Evolutionary conservation across 805 yeast genomes (phyloP).

Genomic region (Yamadazyma takamatsuzukensis): DNA sequence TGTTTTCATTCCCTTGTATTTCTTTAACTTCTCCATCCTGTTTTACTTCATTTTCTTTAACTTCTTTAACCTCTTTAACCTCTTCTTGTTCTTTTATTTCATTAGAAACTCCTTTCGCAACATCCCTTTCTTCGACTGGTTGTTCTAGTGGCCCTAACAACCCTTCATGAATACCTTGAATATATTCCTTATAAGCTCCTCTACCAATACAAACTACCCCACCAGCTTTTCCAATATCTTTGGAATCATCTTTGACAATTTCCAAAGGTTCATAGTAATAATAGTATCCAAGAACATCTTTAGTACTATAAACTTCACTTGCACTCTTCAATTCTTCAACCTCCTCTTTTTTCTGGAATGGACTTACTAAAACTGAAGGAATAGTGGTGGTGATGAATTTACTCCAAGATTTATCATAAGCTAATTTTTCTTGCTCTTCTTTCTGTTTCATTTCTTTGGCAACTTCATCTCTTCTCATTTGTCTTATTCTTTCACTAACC

Average conservation of each 20-base stretch:
- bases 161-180: slow-evolving; percentile 91
- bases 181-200: slow-evolving; percentile 92
- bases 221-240: slow-evolving; percentile 53
- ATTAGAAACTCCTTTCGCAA: slow-evolving; percentile 1
- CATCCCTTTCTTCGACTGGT: slow-evolving; percentile 26
- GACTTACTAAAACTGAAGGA: slow-evolving; percentile 8
- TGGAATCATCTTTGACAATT: slow-evolving; percentile 46
- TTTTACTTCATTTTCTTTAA: slow-evolving; percentile 7
- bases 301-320: slow-evolving; percentile 36
- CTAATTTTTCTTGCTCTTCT: slow-evolving; percentile 1
- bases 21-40: slow-evolving; percentile 14
- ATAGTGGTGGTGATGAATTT: slow-evolving; percentile 19
- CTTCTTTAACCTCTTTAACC: slow-evolving; percentile 19
- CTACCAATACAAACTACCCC: slow-evolving; percentile 92
- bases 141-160: slow-evolving; percentile 79
- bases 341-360: slow-evolving; percentile 6
- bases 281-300: slow-evolving; percentile 59
- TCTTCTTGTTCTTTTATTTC: slow-evolving; percentile 10
- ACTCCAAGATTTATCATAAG: slow-evolving; percentile 24
- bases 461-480: slow-evolving; percentile 47
- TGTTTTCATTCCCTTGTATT: slow-evolving; percentile 3
- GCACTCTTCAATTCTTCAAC: slow-evolving; percentile 11
- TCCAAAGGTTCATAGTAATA: slow-evolving; percentile 23
- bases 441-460: slow-evolving; percentile 4
- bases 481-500: slow-evolving; percentile 81